Base-by-base conservation (phyloP, 305 asterid species). In the Stenogyne calaminthoides region DNA sequence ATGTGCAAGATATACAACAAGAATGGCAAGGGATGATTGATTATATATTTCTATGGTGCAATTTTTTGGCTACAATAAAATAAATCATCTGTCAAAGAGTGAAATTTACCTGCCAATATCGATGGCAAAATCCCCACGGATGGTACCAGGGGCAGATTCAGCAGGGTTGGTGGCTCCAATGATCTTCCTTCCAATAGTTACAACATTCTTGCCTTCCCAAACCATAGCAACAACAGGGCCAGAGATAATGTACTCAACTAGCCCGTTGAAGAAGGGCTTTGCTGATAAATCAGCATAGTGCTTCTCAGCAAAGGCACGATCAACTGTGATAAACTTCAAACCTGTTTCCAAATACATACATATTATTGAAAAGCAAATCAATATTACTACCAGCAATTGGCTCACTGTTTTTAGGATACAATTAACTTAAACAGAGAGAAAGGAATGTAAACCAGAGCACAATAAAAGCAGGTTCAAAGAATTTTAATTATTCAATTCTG, bases 211-310 rank as follows among this genome's bases (percentile, higher is more conserved):
- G 6, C 98, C 98, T 75, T 88, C 97, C 96, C 94, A 92, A 66
- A 92, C 96, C 96, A 92, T 88, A 4, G 97, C 98, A 73, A 87
- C 96, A 69, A 88, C 98, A 0, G 97, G 97, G 14, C 98, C 96
- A 3, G 98, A 92, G 51, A 86, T 68, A 44, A 88, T 90, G 86
- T 92, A 92, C 79, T 90, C 94, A 8, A 88, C 93, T 8, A 90
- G 90, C 34, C 92, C 91, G 10, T 73, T 85, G 80, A 88, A 92
- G 91, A 92, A 90, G 64, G 96, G 94, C 81, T 90, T 92, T 19
- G 89, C 80, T 3, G 94, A 88, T 75, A 92, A 75, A 83, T 92
- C 98, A 0, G 95, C 90, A 64, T 92, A 92, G 81, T 92, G 98
- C 78, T 76, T 86, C 85, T 89, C 97, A 54, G 98, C 96, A 47